Base-by-base conservation (phyloP, 768 basidiomycete genomes). In the Rhodotorula paludigena region DNA sequence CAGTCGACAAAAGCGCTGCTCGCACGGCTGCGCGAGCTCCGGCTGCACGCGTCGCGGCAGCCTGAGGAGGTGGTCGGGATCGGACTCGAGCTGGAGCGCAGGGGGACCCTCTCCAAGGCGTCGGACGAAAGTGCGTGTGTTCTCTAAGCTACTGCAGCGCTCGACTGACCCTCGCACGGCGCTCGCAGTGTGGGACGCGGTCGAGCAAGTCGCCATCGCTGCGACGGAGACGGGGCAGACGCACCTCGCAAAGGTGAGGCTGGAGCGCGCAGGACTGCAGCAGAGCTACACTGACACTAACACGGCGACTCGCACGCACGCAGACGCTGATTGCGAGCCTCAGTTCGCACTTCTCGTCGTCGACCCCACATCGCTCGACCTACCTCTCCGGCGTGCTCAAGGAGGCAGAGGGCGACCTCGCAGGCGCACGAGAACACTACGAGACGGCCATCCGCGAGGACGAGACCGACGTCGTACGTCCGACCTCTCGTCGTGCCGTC, bases 151-250 rank as follows among this genome's bases (percentile, higher is more conserved):
- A 68, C 51, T 64, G 56, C 36, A 10, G 25, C n/a, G 18, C 48
- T 10, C 66, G 51, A 51, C 44, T 33, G 8, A 1, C 25, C 12
- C 5, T 38, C 20, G 4, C 28, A n/a, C n/a, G 12, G 73, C 6
- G 41, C 45, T 10, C 45, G n/a, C 47, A 48, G 47, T 14, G 12
- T 48, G 47, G 89, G 82, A 83, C 18, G 86, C 89, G 68, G 78
- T 90, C 14, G 92, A 94, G 74, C 89, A 92, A 74, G 81, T 92
- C 5, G 83, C 85, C 5, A 78, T 90, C 56, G 89, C 92, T 6
- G 83, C 91, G 7, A 80, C 91, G 57, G 90, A 93, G 72, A 80
- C 87, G 20, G 89, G 87, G 35, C 81, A 86, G 59, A 66, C 85
- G 33, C 86, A 89, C 57, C 79, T 90, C 39, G 88, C 90, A 35